Base-by-base conservation (phyloP, 495 filamentous ascomycete species). In the Talaromyces liani region DNA sequence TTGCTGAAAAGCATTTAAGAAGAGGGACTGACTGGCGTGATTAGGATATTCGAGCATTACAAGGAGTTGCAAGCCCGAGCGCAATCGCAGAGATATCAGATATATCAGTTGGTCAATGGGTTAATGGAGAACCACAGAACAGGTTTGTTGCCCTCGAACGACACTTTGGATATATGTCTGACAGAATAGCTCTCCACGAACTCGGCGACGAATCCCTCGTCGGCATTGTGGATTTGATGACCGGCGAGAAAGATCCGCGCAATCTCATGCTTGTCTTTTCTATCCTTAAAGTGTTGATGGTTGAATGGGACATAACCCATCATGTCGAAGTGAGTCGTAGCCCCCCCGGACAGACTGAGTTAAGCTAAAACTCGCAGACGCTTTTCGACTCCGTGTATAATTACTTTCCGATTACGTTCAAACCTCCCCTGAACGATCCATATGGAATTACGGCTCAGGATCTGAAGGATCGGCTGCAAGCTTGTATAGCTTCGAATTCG, bases 241-340 rank as follows among this genome's bases (percentile, higher is more conserved):
- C 85, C 3, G 88, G 87, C 34, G 88, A 91, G 72, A 91, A 91
- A 67, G 88, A 91, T 66, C 88, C 88, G 3, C 79, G 88, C 27
- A 91, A 91, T 68, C 76, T 91, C 29, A 91, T 91, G 88, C 76
- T 91, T 53, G 82, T 91, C 3, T 91, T 91, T 66, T 91, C 88
- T 1, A 80, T 91, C 34, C 69, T 90, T 39, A 87, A 83, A 66
- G 88, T 89, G 22, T 77, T 90, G 10, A 86, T 91, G 80, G 77
- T 87, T 47, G 88, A 91, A 72, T 91, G 89, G 86, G 82, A 89
- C 67, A 83, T 90, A 58, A 74, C 80, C 3, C 73, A 75, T 34
- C 77, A 88, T 70, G 82, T 79, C 7, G 87, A 91, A 78, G 87
- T 87, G 73, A 61, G 72, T 67, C 29, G 34, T 14, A 27, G 3